A percentile compares a stretch with the other conserved stretches of the same genome.
phyloP scores from a whole-genome alignment of 2,329 filamentous ascomycete genomes.

The Sphaceloma murrayae region DNA sequence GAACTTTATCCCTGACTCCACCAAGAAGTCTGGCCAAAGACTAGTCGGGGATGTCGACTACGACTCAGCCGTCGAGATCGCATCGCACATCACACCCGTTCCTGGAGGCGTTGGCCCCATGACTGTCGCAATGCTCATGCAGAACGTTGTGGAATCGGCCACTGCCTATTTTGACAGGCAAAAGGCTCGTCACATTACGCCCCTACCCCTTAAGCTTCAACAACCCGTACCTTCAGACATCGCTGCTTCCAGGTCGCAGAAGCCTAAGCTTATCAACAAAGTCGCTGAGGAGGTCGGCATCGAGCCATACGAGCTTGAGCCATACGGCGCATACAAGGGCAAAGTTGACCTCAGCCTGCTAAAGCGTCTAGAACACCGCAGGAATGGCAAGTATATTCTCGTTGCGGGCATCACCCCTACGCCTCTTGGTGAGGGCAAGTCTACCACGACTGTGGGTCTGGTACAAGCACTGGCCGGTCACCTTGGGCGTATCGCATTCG shows the following conservation, averaged over 20 bases:
- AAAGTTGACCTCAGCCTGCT: slow-evolving; percentile 81
- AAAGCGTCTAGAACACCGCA: slow-evolving; percentile 75
- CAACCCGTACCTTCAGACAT: slow-evolving; percentile 91
- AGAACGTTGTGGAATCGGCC: slow-evolving; percentile 86
- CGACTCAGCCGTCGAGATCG: slow-evolving; percentile 71
- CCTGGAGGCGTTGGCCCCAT: slow-evolving; percentile 95
- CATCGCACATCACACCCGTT: slow-evolving; percentile 89
- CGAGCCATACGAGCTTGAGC: slow-evolving; percentile 78
- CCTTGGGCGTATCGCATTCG: slow-evolving; percentile 77
- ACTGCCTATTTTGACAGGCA: slow-evolving; percentile 72
- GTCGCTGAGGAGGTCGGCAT: slow-evolving; percentile 84
- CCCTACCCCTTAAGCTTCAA: slow-evolving; percentile 71
- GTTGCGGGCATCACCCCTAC: slow-evolving; percentile 96
- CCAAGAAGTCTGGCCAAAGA: slow-evolving; percentile 84
- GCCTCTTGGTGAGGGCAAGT: slow-evolving; percentile 93
- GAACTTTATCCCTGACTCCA: slow-evolving; percentile 82
- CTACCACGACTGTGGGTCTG: slow-evolving; percentile 91
- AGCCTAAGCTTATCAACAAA: slow-evolving; percentile 80
- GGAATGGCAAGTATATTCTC: slow-evolving; percentile 81
- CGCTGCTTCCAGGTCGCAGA: slow-evolving; percentile 77
- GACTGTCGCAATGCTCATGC: slow-evolving; percentile 96
- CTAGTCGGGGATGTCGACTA: slow-evolving; percentile 94
- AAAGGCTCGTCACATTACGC: slow-evolving; percentile 67
- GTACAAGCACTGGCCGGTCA: slow-evolving; percentile 88
- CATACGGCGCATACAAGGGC: slow-evolving; percentile 89